Conservation (phyloP, 129 eudicot genomes). For the Flaveria linearis region DNA sequence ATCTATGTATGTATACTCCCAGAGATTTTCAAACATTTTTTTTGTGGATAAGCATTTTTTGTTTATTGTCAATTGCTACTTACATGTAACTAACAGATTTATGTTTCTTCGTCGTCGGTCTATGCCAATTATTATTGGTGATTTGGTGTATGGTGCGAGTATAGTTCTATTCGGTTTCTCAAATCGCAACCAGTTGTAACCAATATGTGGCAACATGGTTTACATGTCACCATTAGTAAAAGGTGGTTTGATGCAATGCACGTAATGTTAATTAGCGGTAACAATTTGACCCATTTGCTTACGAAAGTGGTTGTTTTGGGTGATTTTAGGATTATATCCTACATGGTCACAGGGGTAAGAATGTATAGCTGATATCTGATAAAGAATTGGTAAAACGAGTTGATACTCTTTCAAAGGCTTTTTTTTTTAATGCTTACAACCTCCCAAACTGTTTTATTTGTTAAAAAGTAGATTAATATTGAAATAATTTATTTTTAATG, state of each 20-base stretch:
- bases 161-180: background rate
- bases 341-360: background rate
- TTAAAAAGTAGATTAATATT: too few species aligned
- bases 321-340: too few species aligned
- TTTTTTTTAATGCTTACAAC: background rate
- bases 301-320: background rate
- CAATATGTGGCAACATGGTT: background rate
- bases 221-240: background rate
- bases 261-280: background rate
- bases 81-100: background rate
- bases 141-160: background rate
- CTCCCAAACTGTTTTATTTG: background rate
- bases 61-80: background rate
- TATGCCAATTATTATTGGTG: background rate
- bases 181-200: background rate
- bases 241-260: background rate
- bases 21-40: background rate
- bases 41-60: background rate
- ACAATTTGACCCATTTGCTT: background rate
- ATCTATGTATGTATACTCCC: background rate
- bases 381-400: background rate
- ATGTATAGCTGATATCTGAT: background rate
- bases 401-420: background rate
- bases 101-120: constrained; percentile 12
- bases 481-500: background rate